Evolutionary conservation across 164 flowering plant species (phyloP).

Genomic region (Annona cherimola): DNA sequence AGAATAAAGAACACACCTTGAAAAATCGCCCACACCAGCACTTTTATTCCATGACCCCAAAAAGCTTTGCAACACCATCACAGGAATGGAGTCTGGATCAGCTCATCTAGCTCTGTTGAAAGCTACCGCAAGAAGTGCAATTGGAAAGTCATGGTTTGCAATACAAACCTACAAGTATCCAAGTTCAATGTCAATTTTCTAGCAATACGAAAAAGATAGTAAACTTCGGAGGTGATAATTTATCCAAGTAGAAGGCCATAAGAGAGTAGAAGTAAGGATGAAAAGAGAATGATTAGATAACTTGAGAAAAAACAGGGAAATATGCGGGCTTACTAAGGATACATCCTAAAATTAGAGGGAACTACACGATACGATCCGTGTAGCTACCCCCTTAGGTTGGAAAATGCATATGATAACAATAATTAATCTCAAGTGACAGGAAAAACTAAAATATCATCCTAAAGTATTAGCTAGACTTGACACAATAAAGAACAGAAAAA

Average conservation of each 20-base stretch:
- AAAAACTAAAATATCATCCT: too few relatives aligned
- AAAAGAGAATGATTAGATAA: too few relatives aligned
- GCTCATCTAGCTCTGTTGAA: conserved; percentile 82
- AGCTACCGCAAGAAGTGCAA: conserved; percentile 90
- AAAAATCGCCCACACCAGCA: conserved; percentile 68
- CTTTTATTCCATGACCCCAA: conserved; percentile 77
- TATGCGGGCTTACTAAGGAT: too few relatives aligned
- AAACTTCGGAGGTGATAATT: not conserved
- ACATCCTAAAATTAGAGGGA: too few relatives aligned
- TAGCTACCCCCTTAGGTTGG: too few relatives aligned
- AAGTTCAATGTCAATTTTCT: not conserved
- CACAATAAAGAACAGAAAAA: not conserved
- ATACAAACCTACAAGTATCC: conserved; percentile 56
- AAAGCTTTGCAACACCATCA: conserved; percentile 87
- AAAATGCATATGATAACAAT: too few relatives aligned
- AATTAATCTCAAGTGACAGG: too few relatives aligned
- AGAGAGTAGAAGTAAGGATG: too few relatives aligned
- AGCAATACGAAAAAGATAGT: not conserved
- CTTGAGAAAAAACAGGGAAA: too few relatives aligned
- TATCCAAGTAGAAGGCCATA: too few relatives aligned
- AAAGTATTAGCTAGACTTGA: not conserved
- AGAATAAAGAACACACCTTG: conserved; percentile 46
- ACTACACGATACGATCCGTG: too few relatives aligned
- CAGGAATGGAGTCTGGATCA: conserved; percentile 82
- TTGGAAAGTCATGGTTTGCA: conserved; percentile 59